phyloP scores from a whole-genome alignment of 306 rosid genomes.

The Carpinus fangiana region DNA sequence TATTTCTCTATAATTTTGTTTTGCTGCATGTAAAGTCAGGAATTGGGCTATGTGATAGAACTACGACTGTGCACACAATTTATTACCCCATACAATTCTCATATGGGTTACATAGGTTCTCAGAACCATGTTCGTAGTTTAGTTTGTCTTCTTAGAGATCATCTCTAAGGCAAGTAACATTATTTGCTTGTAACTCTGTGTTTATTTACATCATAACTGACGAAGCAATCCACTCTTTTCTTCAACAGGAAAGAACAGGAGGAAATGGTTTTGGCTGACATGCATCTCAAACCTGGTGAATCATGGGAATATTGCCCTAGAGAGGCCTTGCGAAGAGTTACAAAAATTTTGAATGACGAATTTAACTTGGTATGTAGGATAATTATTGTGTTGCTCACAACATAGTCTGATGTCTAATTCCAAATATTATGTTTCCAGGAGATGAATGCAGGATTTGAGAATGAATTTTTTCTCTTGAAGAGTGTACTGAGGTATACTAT shows the following conservation, averaged over 20 bases:
- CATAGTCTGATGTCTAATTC: slow-evolving; percentile 18
- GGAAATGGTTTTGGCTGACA: slow-evolving; percentile 87
- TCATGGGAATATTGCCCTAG: slow-evolving; percentile 96
- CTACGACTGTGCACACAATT: not conserved
- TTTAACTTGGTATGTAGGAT: slow-evolving; percentile 68
- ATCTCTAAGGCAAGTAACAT: not conserved
- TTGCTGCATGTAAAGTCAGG: not conserved
- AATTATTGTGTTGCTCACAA: slow-evolving; percentile 13
- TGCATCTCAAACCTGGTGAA: slow-evolving; percentile 68
- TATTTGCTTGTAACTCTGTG: not conserved
- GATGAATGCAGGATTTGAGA: slow-evolving; percentile 90
- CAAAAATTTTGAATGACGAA: slow-evolving; percentile 78
- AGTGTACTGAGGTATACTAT: slow-evolving; percentile 54
- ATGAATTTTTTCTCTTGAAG: slow-evolving; percentile 81
- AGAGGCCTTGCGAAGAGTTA: slow-evolving; percentile 70
- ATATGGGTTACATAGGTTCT: not conserved
- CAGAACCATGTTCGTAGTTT: not conserved
- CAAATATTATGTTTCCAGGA: slow-evolving; percentile 49
- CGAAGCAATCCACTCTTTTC: slow-evolving; percentile 19
- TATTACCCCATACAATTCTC: not conserved
- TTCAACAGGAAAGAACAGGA: slow-evolving; percentile 66
- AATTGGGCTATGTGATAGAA: not conserved
- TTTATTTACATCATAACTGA: slow-evolving; percentile 9
- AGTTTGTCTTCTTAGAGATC: slow-evolving; percentile 1
- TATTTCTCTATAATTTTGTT: not conserved